Conservation (phyloP, 257 asterid species). For the Jacaranda copaia region DNA sequence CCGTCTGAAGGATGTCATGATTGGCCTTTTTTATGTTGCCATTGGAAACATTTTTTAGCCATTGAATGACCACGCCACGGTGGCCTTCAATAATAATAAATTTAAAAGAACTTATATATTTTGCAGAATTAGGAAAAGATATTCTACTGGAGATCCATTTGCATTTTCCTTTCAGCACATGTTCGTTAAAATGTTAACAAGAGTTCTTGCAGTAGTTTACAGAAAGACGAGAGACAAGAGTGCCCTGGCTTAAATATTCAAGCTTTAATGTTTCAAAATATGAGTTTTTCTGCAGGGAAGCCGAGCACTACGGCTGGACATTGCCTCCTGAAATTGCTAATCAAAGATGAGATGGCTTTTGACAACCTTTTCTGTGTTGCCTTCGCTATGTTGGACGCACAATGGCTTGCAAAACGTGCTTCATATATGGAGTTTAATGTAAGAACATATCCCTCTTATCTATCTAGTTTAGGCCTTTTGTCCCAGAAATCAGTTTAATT, state of each 20-base stretch:
- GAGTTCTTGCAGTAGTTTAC: too few relatives aligned
- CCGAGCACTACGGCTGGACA: conserved; percentile 73
- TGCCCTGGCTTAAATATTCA: not conserved
- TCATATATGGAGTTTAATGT: conserved; percentile 97
- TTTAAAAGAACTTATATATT: too few relatives aligned
- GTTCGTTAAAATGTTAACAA: too few relatives aligned
- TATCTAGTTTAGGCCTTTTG: not conserved
- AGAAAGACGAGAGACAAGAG: too few relatives aligned
- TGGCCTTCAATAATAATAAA: not conserved
- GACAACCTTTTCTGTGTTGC: conserved; percentile 90
- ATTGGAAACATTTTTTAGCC: too few relatives aligned
- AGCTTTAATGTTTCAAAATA: not conserved
- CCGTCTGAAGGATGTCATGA: not conserved
- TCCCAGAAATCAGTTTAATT: not conserved
- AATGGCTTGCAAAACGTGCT: conserved; percentile 92
- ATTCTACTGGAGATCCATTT: not conserved
- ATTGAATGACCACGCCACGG: not conserved
- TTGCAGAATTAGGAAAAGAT: too few relatives aligned
- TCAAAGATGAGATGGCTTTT: conserved; percentile 85
- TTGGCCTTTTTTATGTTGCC: too few relatives aligned
- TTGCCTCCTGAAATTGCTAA: conserved; percentile 68
- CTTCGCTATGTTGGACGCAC: conserved; percentile 87
- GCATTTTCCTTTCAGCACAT: not conserved
- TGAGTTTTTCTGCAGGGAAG: conserved; percentile 55
- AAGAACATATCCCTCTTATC: conserved; percentile 30